Evolutionary conservation across 441 rosid species (phyloP).

Genomic region (Bruguiera hainesii): DNA sequence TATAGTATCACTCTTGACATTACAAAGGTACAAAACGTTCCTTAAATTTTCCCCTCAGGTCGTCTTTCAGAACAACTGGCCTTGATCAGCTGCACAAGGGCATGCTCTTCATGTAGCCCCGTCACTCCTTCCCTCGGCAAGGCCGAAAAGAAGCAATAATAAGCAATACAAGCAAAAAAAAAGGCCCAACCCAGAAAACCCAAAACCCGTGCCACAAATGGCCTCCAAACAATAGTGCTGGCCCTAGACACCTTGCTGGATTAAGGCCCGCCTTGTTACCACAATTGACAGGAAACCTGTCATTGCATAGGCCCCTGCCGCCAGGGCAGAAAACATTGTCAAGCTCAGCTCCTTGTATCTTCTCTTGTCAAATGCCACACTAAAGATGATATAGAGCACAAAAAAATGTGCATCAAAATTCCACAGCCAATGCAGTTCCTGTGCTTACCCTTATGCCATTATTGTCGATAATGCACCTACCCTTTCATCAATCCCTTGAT

Average conservation of each 20-base stretch:
- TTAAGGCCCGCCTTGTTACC: background rate
- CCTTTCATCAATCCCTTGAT: background rate
- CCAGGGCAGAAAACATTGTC: background rate
- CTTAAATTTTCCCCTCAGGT: no score
- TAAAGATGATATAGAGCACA: background rate
- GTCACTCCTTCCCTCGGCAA: no score
- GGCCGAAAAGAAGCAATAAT: background rate
- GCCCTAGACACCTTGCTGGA: slow-evolving; percentile 2
- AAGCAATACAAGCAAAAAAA: background rate
- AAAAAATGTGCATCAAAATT: background rate
- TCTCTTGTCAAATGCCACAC: background rate
- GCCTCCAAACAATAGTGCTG: background rate
- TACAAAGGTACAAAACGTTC: no score
- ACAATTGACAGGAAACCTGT: background rate
- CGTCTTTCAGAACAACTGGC: no score
- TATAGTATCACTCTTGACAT: no score
- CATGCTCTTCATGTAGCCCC: no score
- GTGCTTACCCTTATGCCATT: background rate
- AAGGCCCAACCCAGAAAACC: slow-evolving; percentile 4
- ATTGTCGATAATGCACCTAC: background rate
- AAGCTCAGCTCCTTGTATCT: background rate
- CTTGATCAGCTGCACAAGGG: no score
- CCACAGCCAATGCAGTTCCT: background rate
- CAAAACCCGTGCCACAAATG: background rate
- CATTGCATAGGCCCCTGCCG: background rate